Evolutionary conservation across 257 asterid species (phyloP), one percentile per base, ranked within the genome.

Genomic region (Voacanga thouarsii): DNA sequence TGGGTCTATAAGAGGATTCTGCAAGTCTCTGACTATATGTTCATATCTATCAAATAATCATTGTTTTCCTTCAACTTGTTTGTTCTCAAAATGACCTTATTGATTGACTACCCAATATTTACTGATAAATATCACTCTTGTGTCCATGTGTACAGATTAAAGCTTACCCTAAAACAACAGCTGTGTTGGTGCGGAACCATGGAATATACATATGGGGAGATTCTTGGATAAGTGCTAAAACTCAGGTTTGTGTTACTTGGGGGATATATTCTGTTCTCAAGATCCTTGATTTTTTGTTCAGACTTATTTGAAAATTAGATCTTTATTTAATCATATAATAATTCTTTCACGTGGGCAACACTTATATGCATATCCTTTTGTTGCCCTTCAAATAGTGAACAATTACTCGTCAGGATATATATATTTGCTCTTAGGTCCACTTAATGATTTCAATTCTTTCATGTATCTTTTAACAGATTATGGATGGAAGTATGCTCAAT

Each of bases 121-220:
- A 59, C 60, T 44, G 39, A 56, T 76, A 67, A 74, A 43, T 68
- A 8, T 61, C 44, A 28, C 61, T 61, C 59, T 41, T 45, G 57
- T 76, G 60, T 64, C 66, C 73, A 64, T 59, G 30, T 72, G 77
- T 82, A 66, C 88, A 94, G 99, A 92, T 92, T 64, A 81, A 90
- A 87, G 97, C 96, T 71, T 94, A 90, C 84, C 97, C 99, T 7
- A 92, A 85, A 83, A 81, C 99, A 67, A 92, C 97, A 0, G 99
- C 99, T 59, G 97, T 94, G 78, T 94, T 94, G 76, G 99, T 94
- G 19, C 92, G 97, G 71, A 94, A 94, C 76, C 99, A 94, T 82
- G 99, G 99, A 71, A 82, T 91, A 82, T 94, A 92, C 45, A 78
- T 94, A 59, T 94, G 97, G 97, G 98, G 98, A 47, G 97, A 94